A percentile compares a stretch with the other conserved stretches of the same genome.
Conservation (phyloP, 257 asterid species). For the Scutellaria baicalensis region DNA sequence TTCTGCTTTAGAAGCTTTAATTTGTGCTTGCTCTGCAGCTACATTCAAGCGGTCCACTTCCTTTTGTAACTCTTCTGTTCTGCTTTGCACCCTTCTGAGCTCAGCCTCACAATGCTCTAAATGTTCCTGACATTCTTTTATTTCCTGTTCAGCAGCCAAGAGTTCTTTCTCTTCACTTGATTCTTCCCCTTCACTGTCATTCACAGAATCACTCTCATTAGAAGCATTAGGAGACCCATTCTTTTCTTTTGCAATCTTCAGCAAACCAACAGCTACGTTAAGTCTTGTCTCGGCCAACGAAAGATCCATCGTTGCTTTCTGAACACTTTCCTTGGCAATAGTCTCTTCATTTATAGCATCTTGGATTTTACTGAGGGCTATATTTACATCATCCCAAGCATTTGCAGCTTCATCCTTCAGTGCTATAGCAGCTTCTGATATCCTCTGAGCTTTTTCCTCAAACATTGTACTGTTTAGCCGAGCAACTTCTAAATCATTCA, state of each 20-base stretch:
- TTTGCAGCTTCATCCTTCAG: constrained; percentile 72
- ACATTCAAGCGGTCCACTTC: constrained; percentile 74
- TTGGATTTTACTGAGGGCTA: constrained; percentile 43
- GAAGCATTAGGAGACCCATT: constrained; percentile 20
- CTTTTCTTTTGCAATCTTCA: constrained; percentile 32
- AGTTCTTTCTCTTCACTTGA: constrained; percentile 41
- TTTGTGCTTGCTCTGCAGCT: constrained; percentile 60
- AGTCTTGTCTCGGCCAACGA: constrained; percentile 83
- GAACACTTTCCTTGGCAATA: constrained; percentile 64
- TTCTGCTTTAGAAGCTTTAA: constrained; percentile 61
- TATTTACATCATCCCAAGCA: constrained; percentile 59
- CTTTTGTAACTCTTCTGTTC: constrained; percentile 83
- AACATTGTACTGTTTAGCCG: constrained; percentile 61
- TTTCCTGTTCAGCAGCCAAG: constrained; percentile 52
- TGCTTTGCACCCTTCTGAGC: constrained; percentile 54
- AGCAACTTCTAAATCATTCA: constrained; percentile 69
- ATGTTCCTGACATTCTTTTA: constrained; percentile 49
- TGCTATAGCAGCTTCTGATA: constrained; percentile 89
- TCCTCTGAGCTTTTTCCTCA: constrained; percentile 86
- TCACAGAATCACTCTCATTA: constrained; percentile 15
- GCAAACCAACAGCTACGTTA: constrained; percentile 49
- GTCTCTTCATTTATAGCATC: constrained; percentile 65
- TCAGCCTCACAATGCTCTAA: constrained; percentile 64
- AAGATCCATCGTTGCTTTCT: constrained; percentile 59
- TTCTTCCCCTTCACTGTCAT: constrained; percentile 34